Conservation (phyloP, 495 filamentous ascomycete species). For the Aspergillus sclerotioniger region DNA sequence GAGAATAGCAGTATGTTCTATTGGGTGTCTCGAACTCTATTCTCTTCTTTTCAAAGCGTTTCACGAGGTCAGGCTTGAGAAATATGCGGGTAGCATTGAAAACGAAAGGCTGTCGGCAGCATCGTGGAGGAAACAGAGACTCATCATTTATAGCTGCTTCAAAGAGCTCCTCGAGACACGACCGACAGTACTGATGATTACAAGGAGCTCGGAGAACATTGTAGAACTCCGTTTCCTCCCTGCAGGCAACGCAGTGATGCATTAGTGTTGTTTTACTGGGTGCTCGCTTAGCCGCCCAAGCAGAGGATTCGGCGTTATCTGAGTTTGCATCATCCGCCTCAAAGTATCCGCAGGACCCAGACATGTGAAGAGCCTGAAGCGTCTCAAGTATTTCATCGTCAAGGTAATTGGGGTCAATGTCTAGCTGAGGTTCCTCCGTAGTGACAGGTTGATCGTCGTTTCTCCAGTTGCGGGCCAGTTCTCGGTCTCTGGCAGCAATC, state of each 20-base stretch:
- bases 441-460: too few relatives aligned
- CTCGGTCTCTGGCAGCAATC: too few relatives aligned
- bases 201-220: conserved; percentile 20
- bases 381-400: conserved; percentile 11
- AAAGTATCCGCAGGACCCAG: neutral
- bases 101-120: conserved; percentile 43
- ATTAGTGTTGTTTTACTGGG: neutral
- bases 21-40: conserved; percentile 45
- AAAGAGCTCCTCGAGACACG: conserved; percentile 44
- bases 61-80: conserved; percentile 27
- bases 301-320: conserved; percentile 4
- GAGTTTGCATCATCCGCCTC: neutral
- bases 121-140: conserved; percentile 51
- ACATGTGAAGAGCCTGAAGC: conserved; percentile 2
- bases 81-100: conserved; percentile 27
- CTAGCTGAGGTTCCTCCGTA: too few relatives aligned
- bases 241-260: conserved; percentile 16
- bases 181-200: conserved; percentile 46
- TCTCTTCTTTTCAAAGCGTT: conserved; percentile 36
- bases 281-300: neutral
- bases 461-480: too few relatives aligned
- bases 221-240: conserved; percentile 10
- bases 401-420: too few relatives aligned
- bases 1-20: conserved; percentile 47
- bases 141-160: conserved; percentile 41